Percentiles rank a stretch among this genome's conserved stretches.
phyloP scores from a whole-genome alignment of 768 basidiomycete species.

The Leccinum sublutescens region DNA sequence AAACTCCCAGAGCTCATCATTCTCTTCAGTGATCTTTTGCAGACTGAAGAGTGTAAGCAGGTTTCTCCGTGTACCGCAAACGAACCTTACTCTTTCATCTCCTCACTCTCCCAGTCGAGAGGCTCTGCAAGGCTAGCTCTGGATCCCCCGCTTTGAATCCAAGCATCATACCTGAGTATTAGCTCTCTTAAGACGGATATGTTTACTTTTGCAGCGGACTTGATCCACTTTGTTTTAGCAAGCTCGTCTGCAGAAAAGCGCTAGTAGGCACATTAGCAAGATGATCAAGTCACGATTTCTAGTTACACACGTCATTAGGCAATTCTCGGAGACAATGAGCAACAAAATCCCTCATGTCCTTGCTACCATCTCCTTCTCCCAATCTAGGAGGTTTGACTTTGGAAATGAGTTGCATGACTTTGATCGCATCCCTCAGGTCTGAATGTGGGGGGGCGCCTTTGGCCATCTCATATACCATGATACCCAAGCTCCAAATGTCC shows the following conservation, averaged over 20 bases:
- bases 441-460: constrained; percentile 95
- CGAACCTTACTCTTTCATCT: constrained; percentile 47
- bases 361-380: constrained; percentile 73
- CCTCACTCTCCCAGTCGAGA: constrained; percentile 70
- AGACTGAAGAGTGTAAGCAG: constrained; percentile 14
- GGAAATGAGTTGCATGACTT: constrained; percentile 87
- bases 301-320: constrained; percentile 63
- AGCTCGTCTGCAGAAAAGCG: constrained; percentile 90
- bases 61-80: constrained; percentile 1
- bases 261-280: constrained; percentile 39
- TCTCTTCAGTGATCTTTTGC: constrained; percentile 22
- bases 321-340: constrained; percentile 77
- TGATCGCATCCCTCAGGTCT: constrained; percentile 75
- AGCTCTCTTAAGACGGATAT: constrained; percentile 77
- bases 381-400: constrained; percentile 80
- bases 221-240: constrained; percentile 87
- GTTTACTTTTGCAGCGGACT: constrained; percentile 61
- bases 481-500: constrained; percentile 97
- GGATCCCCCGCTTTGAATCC: constrained; percentile 64
- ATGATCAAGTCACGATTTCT: not conserved
- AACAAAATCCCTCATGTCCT: constrained; percentile 88
- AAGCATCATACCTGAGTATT: constrained; percentile 71
- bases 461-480: constrained; percentile 94
- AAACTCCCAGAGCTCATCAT: constrained; percentile 68
- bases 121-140: constrained; percentile 76